Evolutionary conservation across 2,329 filamentous ascomycete genomes (phyloP).

Genomic region (Dichotomopilus funicola): DNA sequence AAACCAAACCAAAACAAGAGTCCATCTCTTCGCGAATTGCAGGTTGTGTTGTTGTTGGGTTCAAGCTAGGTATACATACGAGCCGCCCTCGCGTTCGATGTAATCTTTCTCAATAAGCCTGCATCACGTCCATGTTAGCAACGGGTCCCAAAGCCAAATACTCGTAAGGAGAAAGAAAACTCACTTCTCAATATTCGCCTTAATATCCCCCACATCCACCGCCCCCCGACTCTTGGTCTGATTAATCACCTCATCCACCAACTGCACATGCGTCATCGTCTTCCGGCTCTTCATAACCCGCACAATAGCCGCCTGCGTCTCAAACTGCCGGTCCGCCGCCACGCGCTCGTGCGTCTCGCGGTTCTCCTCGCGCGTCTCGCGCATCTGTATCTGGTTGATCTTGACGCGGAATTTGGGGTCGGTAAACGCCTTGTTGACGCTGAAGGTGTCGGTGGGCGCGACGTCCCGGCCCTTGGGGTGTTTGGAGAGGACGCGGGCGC

Average conservation of each 20-base stretch:
- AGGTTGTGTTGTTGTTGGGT: too few relatives aligned
- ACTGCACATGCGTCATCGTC: conserved; percentile 74
- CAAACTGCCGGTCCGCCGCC: conserved; percentile 82
- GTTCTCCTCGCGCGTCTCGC: conserved; percentile 93
- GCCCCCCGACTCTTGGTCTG: conserved; percentile 82
- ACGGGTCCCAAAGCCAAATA: background rate
- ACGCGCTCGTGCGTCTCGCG: conserved; percentile 89
- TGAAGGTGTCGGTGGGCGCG: conserved; percentile 71
- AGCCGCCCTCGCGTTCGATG: conserved; percentile 69
- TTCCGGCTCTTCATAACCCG: conserved; percentile 95
- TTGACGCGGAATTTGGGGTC: conserved; percentile 87
- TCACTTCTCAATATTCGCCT: conserved; percentile 92
- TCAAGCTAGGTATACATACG: conserved; percentile 62
- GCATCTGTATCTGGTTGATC: conserved; percentile 97
- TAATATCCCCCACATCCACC: conserved; percentile 80
- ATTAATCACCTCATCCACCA: conserved; percentile 87
- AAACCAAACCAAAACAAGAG: too few relatives aligned
- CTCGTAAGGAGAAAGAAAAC: conserved; percentile 29
- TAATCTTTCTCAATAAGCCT: conserved; percentile 92
- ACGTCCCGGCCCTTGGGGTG: conserved; percentile 80
- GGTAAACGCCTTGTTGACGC: conserved; percentile 68
- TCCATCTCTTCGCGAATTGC: too few relatives aligned
- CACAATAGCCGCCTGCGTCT: conserved; percentile 95
- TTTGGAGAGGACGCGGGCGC: conserved; percentile 76
- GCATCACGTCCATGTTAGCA: background rate